phyloP scores from a whole-genome alignment of 1,284 basidiomycete genomes.

The Sporisorium sorghi region DNA sequence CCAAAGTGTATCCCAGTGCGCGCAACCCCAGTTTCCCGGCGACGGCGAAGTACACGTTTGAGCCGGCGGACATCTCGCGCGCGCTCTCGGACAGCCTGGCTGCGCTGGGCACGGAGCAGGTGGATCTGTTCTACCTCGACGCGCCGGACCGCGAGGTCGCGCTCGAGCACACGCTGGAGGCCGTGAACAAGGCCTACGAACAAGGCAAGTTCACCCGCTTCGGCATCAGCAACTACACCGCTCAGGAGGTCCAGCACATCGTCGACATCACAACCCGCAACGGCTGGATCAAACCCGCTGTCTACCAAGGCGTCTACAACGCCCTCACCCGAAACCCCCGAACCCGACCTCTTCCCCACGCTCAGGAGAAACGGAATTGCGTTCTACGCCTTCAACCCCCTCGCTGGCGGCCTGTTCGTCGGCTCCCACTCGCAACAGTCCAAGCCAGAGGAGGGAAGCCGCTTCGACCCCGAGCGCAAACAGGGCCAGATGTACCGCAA shows the following conservation, averaged over 20 bases:
- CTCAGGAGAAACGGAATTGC: slow-evolving; percentile 74
- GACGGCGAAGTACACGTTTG: slow-evolving; percentile 53
- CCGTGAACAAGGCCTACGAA: slow-evolving; percentile 73
- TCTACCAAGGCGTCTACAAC: slow-evolving; percentile 75
- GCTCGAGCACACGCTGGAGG: slow-evolving; percentile 72
- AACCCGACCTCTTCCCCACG: slow-evolving; percentile 48
- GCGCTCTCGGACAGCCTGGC: slow-evolving; percentile 63
- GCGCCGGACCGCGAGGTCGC: slow-evolving; percentile 73
- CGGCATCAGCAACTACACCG: slow-evolving; percentile 74
- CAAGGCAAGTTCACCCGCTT: slow-evolving; percentile 73
- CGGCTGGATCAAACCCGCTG: slow-evolving; percentile 76
- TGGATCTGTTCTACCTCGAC: slow-evolving; percentile 75
- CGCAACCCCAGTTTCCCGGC: slow-evolving; percentile 31
- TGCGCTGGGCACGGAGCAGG: slow-evolving; percentile 67
- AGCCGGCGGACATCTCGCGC: slow-evolving; percentile 70
- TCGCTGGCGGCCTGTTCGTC: slow-evolving; percentile 59
- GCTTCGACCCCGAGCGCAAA: slow-evolving; percentile 49
- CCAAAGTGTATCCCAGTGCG: slow-evolving; percentile 69
- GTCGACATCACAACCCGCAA: slow-evolving; percentile 74
- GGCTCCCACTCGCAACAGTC: slow-evolving; percentile 21
- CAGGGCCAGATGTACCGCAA: slow-evolving; percentile 55
- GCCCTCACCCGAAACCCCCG: slow-evolving; percentile 46
- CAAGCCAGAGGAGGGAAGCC: slow-evolving; percentile 25
- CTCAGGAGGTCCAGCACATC: slow-evolving; percentile 77
- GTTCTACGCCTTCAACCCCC: slow-evolving; percentile 70